Evolutionary conservation across 345 rosid species (phyloP).

Genomic region (Eucalyptus marginata): DNA sequence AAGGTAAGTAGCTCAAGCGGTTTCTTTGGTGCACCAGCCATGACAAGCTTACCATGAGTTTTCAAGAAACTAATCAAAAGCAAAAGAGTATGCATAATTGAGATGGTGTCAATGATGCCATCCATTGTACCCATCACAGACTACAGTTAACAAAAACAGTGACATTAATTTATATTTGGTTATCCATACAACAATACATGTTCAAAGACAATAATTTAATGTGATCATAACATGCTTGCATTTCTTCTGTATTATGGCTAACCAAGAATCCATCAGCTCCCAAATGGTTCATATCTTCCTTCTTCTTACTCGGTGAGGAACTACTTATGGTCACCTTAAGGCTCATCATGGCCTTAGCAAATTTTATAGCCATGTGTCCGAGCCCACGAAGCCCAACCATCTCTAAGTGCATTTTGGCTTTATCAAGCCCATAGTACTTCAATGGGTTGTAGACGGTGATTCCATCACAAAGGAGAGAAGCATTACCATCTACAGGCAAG

Average conservation of each 20-base stretch:
- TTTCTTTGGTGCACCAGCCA: slow-evolving; percentile 25
- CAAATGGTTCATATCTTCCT: slow-evolving; percentile 18
- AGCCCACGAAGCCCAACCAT: slow-evolving; percentile 45
- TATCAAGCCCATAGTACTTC: slow-evolving; percentile 26
- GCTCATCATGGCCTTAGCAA: slow-evolving; percentile 31
- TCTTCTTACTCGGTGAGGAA: slow-evolving; percentile 24
- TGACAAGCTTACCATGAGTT: slow-evolving; percentile 17
- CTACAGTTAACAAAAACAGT: background rate
- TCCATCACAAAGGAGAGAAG: slow-evolving; percentile 54
- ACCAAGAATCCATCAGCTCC: slow-evolving; percentile 27
- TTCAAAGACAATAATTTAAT: background rate
- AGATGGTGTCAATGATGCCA: slow-evolving; percentile 26
- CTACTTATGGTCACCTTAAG: slow-evolving; percentile 31
- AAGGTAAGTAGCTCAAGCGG: slow-evolving; percentile 22
- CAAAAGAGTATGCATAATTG: slow-evolving; percentile 14
- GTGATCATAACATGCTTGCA: slow-evolving; percentile 10
- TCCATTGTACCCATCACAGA: slow-evolving; percentile 12
- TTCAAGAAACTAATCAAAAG: slow-evolving; percentile 20
- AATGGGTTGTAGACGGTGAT: slow-evolving; percentile 53
- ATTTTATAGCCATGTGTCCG: slow-evolving; percentile 31
- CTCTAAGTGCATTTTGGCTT: slow-evolving; percentile 18
- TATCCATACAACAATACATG: background rate
- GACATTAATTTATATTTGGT: background rate
- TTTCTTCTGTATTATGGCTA: slow-evolving; percentile 14
- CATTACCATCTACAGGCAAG: slow-evolving; percentile 36